Base-by-base conservation (phyloP, 1,284 basidiomycete species). In the Pseudozyma sp. region DNA sequence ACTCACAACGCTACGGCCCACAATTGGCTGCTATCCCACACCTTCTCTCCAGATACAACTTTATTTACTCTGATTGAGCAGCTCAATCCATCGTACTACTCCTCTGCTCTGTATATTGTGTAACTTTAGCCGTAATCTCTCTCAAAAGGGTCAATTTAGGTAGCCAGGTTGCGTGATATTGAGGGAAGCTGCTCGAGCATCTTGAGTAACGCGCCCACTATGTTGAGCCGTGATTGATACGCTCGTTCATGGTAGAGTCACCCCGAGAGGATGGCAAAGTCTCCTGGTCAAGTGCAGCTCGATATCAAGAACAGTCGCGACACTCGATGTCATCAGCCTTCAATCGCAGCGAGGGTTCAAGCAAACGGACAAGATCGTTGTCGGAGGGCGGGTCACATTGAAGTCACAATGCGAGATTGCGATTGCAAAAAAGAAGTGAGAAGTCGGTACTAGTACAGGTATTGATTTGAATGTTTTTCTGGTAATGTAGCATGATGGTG, bases 11-110 rank as follows among this genome's bases (percentile, higher is more conserved):
- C 51, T 91, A 95, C 84, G 94, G 94, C 0, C 95, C 95, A 0
- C 95, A 97, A 81, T 89, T 98, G 13, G 93, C 93, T 35, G 94
- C 95, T 2, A 92, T 98, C 71, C 96, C 96, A 10, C 94, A 97
- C 85, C 86, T 97, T 76, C 88, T 99, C 43, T 96, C 94, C 78
- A 90, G 93, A 90, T 95, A 85, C 74, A 83, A 85, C 69, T 85
- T 86, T 60, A 83, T 86, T 72, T 86, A 85, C 66, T 70, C 72
- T 4, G 76, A 79, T 36, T 77, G 42, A 68, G 47, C n/a, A n/a
- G 11, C 11, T 31, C 40, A 31, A 34, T 25, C 31, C 40, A 10
- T 18, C 31, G 5, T 13, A 25, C 18, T 13, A 5, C 21, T 16
- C n/a, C 18, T 42, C 18, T 21, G 53, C 52, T 47, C 6, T 44